Conservation (phyloP, 768 basidiomycete genomes). For the Pleurotus platypus region DNA sequence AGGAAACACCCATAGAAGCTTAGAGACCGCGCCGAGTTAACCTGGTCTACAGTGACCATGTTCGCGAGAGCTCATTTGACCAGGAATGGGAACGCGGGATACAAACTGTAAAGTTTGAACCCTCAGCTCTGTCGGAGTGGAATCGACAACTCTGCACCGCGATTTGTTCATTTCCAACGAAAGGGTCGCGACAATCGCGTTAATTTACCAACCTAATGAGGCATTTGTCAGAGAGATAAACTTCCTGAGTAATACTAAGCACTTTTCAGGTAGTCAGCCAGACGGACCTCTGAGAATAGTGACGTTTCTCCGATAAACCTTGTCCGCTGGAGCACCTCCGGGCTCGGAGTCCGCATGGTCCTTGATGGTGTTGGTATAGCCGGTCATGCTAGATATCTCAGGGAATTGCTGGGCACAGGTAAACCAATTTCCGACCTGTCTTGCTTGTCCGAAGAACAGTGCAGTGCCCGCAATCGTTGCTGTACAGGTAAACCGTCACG, state of each 20-base stretch:
- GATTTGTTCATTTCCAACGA: background rate
- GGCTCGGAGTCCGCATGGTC: background rate
- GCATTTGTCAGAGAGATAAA: too few relatives aligned
- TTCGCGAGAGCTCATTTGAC: background rate
- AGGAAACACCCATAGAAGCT: background rate
- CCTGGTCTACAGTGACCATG: background rate
- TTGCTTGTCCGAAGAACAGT: conserved; percentile 6
- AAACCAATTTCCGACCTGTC: conserved; percentile 5
- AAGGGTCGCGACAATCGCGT: background rate
- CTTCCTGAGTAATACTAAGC: too few relatives aligned
- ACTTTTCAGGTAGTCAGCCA: background rate
- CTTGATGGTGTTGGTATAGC: background rate
- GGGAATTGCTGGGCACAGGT: background rate
- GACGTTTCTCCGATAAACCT: background rate
- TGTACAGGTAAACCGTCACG: conserved; percentile 24
- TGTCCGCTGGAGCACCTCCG: background rate
- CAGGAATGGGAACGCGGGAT: background rate
- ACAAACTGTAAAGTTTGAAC: background rate
- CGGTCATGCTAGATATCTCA: background rate
- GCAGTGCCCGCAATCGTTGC: background rate
- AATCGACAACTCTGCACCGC: background rate
- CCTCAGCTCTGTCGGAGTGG: background rate
- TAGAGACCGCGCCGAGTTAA: background rate
- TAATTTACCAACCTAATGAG: background rate
- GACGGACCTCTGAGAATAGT: background rate